These are phyloP conservation scores for Psilocybe sp. DNA, from an alignment of 768 basidiomycete genomes.

Conservation along the genomic window DNA sequence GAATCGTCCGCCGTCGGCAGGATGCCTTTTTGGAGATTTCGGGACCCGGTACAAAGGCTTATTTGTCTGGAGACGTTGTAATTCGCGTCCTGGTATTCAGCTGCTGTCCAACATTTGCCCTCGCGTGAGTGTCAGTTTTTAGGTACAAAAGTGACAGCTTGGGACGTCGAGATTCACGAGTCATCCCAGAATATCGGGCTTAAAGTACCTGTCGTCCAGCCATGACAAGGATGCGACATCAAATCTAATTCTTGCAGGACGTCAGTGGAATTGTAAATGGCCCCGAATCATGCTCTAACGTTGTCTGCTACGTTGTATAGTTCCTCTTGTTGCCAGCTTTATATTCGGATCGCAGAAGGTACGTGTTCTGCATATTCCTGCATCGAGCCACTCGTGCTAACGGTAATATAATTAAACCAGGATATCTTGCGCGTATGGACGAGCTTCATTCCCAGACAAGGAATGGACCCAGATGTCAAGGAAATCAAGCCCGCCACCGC, in stretches of 20 bases:
- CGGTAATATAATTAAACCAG: background rate
- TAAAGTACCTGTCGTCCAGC: background rate
- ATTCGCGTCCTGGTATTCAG: slow-evolving; percentile 1
- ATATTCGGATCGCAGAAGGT: slow-evolving; percentile 8
- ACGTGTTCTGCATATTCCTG: background rate
- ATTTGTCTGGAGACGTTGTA: background rate
- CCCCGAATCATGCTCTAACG: background rate
- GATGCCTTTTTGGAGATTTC: background rate
- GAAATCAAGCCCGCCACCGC: too few species aligned
- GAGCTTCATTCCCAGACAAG: background rate
- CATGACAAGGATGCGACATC: background rate
- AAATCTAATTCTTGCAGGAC: background rate
- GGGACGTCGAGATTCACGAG: background rate
- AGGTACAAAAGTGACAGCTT: background rate
- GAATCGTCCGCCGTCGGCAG: background rate
- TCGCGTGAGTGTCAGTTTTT: slow-evolving; percentile 1
- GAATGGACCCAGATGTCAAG: too few species aligned
- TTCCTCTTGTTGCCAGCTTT: slow-evolving; percentile 3
- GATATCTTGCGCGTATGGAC: slow-evolving; percentile 2
- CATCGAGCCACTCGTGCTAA: background rate
- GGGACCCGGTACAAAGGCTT: background rate
- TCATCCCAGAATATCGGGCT: background rate
- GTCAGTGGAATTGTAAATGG: background rate
- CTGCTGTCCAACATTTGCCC: slow-evolving; percentile 1
- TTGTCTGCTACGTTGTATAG: background rate